phyloP scores from a whole-genome alignment of 805 yeast species.

The Starmerella davenportii region DNA sequence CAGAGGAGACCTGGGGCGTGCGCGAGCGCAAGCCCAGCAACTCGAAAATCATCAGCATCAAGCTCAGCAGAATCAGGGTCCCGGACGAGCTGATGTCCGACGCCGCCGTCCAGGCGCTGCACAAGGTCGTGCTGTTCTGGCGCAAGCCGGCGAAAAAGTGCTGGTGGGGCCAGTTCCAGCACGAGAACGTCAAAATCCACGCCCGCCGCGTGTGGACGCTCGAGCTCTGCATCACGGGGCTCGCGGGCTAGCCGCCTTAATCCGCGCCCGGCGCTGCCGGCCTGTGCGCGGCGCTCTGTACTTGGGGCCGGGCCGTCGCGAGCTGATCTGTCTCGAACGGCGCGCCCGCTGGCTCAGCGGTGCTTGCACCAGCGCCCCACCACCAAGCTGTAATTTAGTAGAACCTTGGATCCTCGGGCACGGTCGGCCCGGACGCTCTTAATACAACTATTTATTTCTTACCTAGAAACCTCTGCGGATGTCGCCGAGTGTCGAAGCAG shows the following conservation, averaged over 20 bases:
- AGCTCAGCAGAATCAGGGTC: slow-evolving; percentile 36
- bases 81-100: slow-evolving; percentile 7
- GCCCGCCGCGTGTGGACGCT: slow-evolving; percentile 93
- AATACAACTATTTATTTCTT: too few species aligned
- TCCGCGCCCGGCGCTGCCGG: too few species aligned
- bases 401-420: too few species aligned
- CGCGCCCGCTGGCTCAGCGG: too few species aligned
- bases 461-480: too few species aligned
- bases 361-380: too few species aligned
- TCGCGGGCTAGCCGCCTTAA: slow-evolving; percentile 19
- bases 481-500: too few species aligned
- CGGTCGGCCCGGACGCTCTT: too few species aligned
- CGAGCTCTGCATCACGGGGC: slow-evolving; percentile 79
- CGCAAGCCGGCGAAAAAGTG: slow-evolving; percentile 95
- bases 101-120: slow-evolving; percentile 22
- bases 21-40: slow-evolving; percentile 74
- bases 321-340: too few species aligned
- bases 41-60: slow-evolving; percentile 71
- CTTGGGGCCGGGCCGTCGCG: too few species aligned
- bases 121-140: slow-evolving; percentile 78
- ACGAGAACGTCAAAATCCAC: slow-evolving; percentile 43
- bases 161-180: slow-evolving; percentile 62
- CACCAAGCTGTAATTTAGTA: too few species aligned
- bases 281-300: too few species aligned
- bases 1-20: slow-evolving; percentile 65